Conservation (phyloP, 2,329 filamentous ascomycete genomes). For the Botrytis byssoidea region DNA sequence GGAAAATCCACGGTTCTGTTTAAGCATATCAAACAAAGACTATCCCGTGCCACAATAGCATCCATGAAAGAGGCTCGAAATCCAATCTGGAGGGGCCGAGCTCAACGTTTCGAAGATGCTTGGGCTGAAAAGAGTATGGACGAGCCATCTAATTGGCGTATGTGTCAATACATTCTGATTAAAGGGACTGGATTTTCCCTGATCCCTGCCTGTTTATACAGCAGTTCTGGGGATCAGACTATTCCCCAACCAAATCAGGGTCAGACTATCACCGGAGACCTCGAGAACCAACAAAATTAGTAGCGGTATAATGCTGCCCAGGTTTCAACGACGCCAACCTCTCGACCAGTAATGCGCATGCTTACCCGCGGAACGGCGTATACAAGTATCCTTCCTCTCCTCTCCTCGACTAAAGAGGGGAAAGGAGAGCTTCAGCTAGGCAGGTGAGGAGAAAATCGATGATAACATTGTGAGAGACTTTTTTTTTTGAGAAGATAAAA, state of each 20-base stretch:
- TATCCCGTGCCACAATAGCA: neutral
- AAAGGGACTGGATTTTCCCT: neutral
- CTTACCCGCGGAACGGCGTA: neutral
- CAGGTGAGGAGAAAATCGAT: no score
- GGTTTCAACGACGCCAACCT: neutral
- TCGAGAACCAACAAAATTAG: neutral
- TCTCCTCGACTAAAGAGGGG: no score
- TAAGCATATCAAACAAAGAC: neutral
- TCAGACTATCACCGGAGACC: neutral
- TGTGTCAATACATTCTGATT: neutral
- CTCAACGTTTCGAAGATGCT: neutral
- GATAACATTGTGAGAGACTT: no score
- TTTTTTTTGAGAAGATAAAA: no score
- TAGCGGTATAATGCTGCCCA: neutral
- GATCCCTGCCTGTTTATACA: neutral
- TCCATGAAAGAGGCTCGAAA: neutral
- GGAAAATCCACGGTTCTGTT: neutral
- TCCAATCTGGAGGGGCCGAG: neutral
- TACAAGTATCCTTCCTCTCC: no score
- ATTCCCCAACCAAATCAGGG: neutral
- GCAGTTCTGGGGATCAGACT: neutral
- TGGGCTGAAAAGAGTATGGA: neutral
- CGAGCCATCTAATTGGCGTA: neutral
- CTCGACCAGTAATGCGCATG: neutral
- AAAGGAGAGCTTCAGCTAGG: no score